Base-by-base conservation (phyloP, 2,329 filamentous ascomycete genomes). In the Clarireedia paspali region DNA sequence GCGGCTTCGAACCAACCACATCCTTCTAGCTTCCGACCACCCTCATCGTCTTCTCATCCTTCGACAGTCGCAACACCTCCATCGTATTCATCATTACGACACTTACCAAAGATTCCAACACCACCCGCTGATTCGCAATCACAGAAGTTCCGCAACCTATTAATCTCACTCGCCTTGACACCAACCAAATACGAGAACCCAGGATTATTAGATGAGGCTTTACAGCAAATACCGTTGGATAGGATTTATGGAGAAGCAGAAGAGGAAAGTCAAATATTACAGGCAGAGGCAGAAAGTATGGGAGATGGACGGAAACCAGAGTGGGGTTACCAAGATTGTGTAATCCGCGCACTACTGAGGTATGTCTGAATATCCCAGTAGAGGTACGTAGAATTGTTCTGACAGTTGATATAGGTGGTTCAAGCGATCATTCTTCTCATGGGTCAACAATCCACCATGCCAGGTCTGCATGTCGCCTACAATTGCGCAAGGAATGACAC, bases 271-370 rank as follows among this genome's bases (percentile, higher is more conserved):
- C 90, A 96, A 70, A 85, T 96, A 30, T 77, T 95, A 64, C 84
- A 88, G 67, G 94, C 90, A 36, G 85, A 95, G 71, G 92, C 92
- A 34, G 88, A 88, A 68, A 95, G 90, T 63, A 84, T 96, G 75
- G 89, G 88, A 20, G 83, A 88, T 56, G 88, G 85, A 55, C 80
- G 83, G 62, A 87, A 88, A 70, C 83, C 91, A 1, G 87, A 91
- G 75, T 97, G 92, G 92, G 92, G 91, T 56, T 96, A 97, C 70
- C 92, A 97, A 72, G 94, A 99, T 73, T 99, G 92, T 71, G 90
- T 96, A 55, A 87, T 97, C 67, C 82, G 89, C 63, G 89, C 92
- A 59, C 77, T 97, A 61, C 77, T 97, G 67, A 86, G 84, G 88
- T 91, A 76, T 65, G 83, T 60, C 39, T 14, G n/a, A 36, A 50